A percentile compares a stretch with the other conserved stretches of the same genome.
Conservation (phyloP, 805 yeast species). For the Huiozyma sinensis region DNA sequence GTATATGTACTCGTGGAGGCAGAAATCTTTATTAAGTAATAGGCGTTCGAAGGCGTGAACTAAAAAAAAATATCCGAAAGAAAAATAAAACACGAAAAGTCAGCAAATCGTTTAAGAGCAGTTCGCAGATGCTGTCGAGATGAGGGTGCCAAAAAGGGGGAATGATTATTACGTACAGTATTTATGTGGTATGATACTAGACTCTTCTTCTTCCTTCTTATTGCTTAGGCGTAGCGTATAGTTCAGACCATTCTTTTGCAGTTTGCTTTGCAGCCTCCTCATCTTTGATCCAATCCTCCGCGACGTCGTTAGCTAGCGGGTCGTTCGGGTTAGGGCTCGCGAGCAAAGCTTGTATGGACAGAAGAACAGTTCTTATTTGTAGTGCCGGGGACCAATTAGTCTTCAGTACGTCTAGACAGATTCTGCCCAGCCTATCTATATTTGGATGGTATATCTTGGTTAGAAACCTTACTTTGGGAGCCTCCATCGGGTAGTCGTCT, state of each 20-base stretch:
- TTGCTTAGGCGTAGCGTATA: slow-evolving; percentile 22
- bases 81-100: too few species aligned
- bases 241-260: slow-evolving; percentile 44
- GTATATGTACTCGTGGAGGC: too few species aligned
- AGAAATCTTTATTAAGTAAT: too few species aligned
- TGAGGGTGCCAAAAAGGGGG: too few species aligned
- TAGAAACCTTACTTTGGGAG: slow-evolving; percentile 89
- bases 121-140: too few species aligned
- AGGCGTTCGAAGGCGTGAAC: too few species aligned
- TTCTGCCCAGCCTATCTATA: slow-evolving; percentile 89
- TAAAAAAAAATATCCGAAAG: too few species aligned
- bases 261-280: slow-evolving; percentile 70
- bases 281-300: slow-evolving; percentile 88
- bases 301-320: slow-evolving; percentile 96
- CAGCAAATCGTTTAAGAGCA: too few species aligned
- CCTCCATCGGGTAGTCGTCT: slow-evolving; percentile 96
- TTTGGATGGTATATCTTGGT: slow-evolving; percentile 95
- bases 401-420: slow-evolving; percentile 89
- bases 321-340: slow-evolving; percentile 98
- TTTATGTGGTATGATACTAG: not conserved
- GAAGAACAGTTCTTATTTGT: slow-evolving; percentile 83
- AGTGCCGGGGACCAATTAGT: slow-evolving; percentile 97
- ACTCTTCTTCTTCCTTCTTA: not conserved
- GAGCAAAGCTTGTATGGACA: slow-evolving; percentile 84
- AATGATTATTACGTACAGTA: not conserved